Evolutionary conservation across 2,329 filamentous ascomycete species (phyloP).

Genomic region (Cladosporium sp.): DNA sequence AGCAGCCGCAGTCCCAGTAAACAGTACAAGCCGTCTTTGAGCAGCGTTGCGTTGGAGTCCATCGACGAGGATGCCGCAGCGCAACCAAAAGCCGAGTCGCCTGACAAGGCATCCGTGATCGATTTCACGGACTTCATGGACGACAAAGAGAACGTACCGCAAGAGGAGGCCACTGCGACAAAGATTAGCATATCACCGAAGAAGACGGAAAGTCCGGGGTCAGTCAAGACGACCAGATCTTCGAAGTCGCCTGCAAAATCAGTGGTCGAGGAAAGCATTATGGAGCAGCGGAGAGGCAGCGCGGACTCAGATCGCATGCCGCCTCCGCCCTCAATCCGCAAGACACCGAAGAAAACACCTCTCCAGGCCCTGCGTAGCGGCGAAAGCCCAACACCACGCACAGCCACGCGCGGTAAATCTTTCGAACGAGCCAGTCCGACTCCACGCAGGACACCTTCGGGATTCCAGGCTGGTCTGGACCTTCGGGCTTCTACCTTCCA

Average conservation of each 20-base stretch:
- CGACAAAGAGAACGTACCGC: constrained; percentile 29
- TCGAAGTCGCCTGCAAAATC: neutral
- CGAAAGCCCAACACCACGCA: constrained; percentile 23
- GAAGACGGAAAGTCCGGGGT: constrained; percentile 20
- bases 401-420: constrained; percentile 17
- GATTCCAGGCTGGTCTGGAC: constrained; percentile 22
- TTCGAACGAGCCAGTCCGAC: constrained; percentile 15
- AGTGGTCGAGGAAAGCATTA: constrained; percentile 2
- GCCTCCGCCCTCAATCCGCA: constrained; percentile 21
- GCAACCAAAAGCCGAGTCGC: constrained; percentile 16
- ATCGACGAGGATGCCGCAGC: constrained; percentile 12
- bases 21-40: constrained; percentile 19
- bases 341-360: constrained; percentile 27
- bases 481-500: constrained; percentile 18
- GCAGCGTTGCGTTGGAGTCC: neutral
- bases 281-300: constrained; percentile 18
- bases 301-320: constrained; percentile 27
- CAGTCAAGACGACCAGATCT: constrained; percentile 13
- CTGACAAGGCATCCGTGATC: constrained; percentile 13
- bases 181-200: constrained; percentile 21
- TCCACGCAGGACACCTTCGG: constrained; percentile 13
- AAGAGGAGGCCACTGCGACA: constrained; percentile 15
- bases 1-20: constrained; percentile 27
- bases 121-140: constrained; percentile 15
- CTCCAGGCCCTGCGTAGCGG: constrained; percentile 19